Evolutionary conservation across 805 yeast genomes (phyloP), one percentile per base, ranked within the genome.

Genomic region (Kuraishia molischiana): DNA sequence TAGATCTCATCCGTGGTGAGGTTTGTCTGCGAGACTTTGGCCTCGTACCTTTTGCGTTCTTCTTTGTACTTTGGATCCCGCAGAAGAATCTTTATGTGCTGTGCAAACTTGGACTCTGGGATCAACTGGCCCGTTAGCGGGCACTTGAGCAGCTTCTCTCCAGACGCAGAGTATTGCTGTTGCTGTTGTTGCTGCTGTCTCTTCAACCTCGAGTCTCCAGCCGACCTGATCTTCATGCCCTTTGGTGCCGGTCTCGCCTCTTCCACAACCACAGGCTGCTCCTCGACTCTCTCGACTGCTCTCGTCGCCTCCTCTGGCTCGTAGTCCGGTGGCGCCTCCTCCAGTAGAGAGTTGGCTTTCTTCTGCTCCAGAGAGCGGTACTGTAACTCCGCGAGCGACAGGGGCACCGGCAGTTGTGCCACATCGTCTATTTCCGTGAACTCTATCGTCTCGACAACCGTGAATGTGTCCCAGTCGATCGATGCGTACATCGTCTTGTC

Each of bases 391-490:
- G 74, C 67, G 34, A 79, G 59, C 3, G 67, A 61, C 36, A 81
- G 52, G 0, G 95, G 85, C 8, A 52, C 47, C 1, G 72, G 66
- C 36, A 79, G 58, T 36, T 76, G 80, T 4, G 74, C 67, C 9
- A 69, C 72, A 41, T 68, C 65, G 53, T 79, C 87, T 5, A 73
- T 56, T 2, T 74, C 77, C 13, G 74, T 73, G 45, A 86, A 80
- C 35, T 69, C 76, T 11, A 87, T 65, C 2, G 79, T 75, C 36
- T 78, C 85, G 5, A 85, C 80, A 14, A 85, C 65, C 2, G 69
- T 65, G 51, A 89, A 90, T 44, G 83, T 85, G 39, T 79, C 78
- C 98, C 98, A 90, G 58, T 89, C 87, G 18, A 86, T 78, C 8
- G 82, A 72, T 0, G 89, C 85, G 58, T 69, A 85, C 31, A 72